Evolutionary conservation across 2,329 filamentous ascomycete genomes (phyloP), one percentile per base, ranked within the genome.

Genomic region (Cladosporium sp.): DNA sequence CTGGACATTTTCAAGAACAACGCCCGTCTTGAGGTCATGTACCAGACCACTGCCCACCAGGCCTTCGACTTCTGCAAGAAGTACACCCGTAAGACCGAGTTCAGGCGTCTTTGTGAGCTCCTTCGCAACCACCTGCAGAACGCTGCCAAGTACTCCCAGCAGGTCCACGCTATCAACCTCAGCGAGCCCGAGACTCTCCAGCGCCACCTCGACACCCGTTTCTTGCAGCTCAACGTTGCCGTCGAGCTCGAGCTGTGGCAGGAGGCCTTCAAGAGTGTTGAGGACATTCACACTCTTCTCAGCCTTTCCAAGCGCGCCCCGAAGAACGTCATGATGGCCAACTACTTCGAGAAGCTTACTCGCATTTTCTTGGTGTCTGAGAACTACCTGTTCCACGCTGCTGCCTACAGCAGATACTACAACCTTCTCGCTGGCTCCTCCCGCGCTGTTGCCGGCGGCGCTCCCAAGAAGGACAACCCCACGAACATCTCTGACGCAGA

Each of bases 311-410:
- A 97, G 82, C 88, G 93, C 52, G 91, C 91, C 37, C 86, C 93
- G 51, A 97, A 97, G 85, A 96, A 96, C 71, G 80, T 96, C 69
- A 97, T 98, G 93, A 98, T 98, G 93, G 93, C 93, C 75, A 98
- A 97, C 78, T 98, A 98, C 81, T 98, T 97, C 74, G 93, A 98
- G 80, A 97, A 97, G 77, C 84, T 98, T 54, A 96, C 93, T 38
- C 85, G 91, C 59, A 98, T 98, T 71, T 98, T 98, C 81, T 83
- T 98, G 58, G 93, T 97, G 61, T 95, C 92, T 72, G 93, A 97
- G 76, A 98, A 98, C 79, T 97, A 97, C 71, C 84, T 98, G 43
- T 98, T 98, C 84, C 93, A 98, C 69, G 93, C 93, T 62, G 93
- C 93, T 51, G 90, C 93, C 57, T 98, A 90, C 89, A 95, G 90